Conservation (phyloP, 352 stramenopile species). For the Globisporangium nunn region DNA sequence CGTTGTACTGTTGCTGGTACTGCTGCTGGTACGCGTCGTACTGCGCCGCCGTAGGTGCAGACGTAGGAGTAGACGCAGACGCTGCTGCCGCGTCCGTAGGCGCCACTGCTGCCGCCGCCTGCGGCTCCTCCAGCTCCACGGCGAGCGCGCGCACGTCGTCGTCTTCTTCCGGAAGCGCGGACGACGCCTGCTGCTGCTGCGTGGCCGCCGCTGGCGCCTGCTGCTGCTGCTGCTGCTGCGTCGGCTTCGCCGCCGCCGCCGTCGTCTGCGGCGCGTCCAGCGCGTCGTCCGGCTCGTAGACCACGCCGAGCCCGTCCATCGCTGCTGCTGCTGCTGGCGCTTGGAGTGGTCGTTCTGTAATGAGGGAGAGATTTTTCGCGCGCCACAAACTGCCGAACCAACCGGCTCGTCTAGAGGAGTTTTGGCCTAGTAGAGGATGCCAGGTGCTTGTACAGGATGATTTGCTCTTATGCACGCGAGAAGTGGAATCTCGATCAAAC, state of each 20-base stretch:
- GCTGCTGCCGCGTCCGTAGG: constrained; percentile 2
- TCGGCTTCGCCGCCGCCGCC: constrained; percentile 6
- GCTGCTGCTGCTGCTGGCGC: no score
- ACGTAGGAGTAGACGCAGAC: constrained; percentile 1
- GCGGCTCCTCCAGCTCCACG: constrained; percentile 45
- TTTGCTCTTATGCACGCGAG: no score
- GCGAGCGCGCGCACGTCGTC: constrained; percentile 61
- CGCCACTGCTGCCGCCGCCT: constrained; percentile 3
- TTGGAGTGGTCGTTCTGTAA: not conserved
- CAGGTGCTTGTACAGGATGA: no score
- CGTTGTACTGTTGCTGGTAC: constrained; percentile 27
- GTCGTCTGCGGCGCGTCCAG: constrained; percentile 12
- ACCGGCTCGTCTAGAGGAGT: no score
- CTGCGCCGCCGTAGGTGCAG: constrained; percentile 15
- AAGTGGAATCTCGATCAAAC: no score
- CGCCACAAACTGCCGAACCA: not conserved
- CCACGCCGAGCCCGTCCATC: constrained; percentile 69
- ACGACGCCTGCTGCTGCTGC: not conserved
- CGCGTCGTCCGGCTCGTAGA: constrained; percentile 72
- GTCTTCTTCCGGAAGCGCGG: constrained; percentile 35
- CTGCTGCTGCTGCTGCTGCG: constrained; percentile 9
- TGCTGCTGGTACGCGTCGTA: constrained; percentile 37
- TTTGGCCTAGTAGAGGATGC: no score
- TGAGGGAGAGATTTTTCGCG: not conserved
- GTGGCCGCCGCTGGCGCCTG: not conserved